A percentile compares a stretch with the other conserved stretches of the same genome.
Evolutionary conservation across 352 stramenopile genomes (phyloP).

Genomic region (Halophytophthora polymorphica): DNA sequence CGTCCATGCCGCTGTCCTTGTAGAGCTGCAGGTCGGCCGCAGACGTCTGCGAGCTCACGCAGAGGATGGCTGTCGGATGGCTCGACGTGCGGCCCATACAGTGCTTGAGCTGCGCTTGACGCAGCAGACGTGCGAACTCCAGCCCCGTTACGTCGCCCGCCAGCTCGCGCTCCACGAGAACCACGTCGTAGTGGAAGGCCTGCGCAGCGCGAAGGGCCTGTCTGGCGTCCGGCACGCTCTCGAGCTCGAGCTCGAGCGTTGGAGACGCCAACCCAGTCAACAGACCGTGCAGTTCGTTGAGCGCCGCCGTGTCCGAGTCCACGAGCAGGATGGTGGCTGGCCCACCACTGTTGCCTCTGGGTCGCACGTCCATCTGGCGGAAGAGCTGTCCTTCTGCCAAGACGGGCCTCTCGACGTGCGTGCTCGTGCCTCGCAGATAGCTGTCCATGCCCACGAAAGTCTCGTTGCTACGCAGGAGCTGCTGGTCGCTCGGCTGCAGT

Average conservation of each 20-base stretch:
- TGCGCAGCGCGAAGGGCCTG: conserved; percentile 54
- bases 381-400: conserved; percentile 49
- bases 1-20: conserved; percentile 89
- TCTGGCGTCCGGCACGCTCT: conserved; percentile 53
- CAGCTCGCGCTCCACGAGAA: conserved; percentile 83
- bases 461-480: conserved; percentile 22
- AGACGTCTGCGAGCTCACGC: conserved; percentile 58
- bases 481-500: conserved; percentile 4
- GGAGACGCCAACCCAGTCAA: conserved; percentile 18
- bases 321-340: conserved; percentile 27
- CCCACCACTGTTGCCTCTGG: not conserved
- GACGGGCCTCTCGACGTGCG: conserved; percentile 32
- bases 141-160: conserved; percentile 47
- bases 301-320: conserved; percentile 28
- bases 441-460: conserved; percentile 47
- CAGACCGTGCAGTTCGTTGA: conserved; percentile 36
- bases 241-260: conserved; percentile 32
- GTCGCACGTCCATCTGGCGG: conserved; percentile 2
- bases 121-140: conserved; percentile 74
- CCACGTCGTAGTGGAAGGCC: conserved; percentile 67
- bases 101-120: conserved; percentile 69
- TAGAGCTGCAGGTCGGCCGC: conserved; percentile 80
- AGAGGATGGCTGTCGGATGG: conserved; percentile 44
- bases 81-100: conserved; percentile 27
- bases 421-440: conserved; percentile 59